Evolutionary conservation across 2,329 filamentous ascomycete species (phyloP).

Genomic region (Neonectria ditissima): DNA sequence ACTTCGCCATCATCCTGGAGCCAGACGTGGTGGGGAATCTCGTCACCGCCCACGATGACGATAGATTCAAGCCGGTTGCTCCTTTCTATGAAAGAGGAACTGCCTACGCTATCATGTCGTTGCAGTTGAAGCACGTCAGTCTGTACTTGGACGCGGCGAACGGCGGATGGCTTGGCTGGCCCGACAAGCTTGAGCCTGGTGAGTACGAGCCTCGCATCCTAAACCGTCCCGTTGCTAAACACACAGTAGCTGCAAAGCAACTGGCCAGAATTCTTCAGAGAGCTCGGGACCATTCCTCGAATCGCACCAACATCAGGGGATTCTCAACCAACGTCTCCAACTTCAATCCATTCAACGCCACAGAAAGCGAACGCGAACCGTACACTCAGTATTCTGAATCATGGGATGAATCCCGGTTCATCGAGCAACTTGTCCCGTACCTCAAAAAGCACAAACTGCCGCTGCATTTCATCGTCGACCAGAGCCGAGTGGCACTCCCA

Average conservation of each 20-base stretch:
- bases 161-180: slow-evolving; percentile 22
- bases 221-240: not conserved
- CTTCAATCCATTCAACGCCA: slow-evolving; percentile 18
- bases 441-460: slow-evolving; percentile 11
- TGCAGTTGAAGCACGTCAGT: slow-evolving; percentile 18
- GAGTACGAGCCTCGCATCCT: not conserved
- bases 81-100: slow-evolving; percentile 15
- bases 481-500: slow-evolving; percentile 20
- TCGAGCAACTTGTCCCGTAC: slow-evolving; percentile 2
- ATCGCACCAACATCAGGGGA: slow-evolving; percentile 12
- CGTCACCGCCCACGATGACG: not conserved
- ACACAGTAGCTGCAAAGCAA: slow-evolving; percentile 3
- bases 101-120: slow-evolving; percentile 13
- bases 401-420: slow-evolving; percentile 24
- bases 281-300: slow-evolving; percentile 2
- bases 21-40: slow-evolving; percentile 22
- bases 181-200: slow-evolving; percentile 13
- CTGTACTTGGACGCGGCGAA: slow-evolving; percentile 20
- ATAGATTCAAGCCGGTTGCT: not conserved
- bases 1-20: slow-evolving; percentile 21
- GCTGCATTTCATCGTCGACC: slow-evolving; percentile 23
- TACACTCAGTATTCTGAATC: slow-evolving; percentile 7
- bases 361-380: not conserved
- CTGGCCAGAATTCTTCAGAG: slow-evolving; percentile 10
- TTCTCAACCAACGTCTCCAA: slow-evolving; percentile 25